Percentiles rank a stretch among this genome's conserved stretches.
These are phyloP conservation scores for Penicillium soppii DNA, from an alignment of 495 filamentous ascomycete species.

Conservation along the genomic window DNA sequence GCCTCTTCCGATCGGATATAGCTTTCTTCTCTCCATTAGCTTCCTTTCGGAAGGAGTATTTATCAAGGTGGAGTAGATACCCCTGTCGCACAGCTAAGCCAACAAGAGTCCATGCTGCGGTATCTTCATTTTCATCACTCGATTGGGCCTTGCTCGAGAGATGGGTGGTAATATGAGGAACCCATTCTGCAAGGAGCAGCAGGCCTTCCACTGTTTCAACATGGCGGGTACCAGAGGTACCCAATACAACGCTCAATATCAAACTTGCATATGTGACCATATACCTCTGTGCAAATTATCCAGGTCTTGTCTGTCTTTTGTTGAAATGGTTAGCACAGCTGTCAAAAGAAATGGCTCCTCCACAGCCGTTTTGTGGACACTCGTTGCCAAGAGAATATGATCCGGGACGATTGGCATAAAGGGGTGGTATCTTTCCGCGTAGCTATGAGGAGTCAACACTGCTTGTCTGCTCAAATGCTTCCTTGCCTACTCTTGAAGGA, in stretches of 20 bases:
- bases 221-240: too few relatives aligned
- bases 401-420: not conserved
- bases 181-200: conserved; percentile 3
- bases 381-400: not conserved
- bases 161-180: conserved; percentile 3
- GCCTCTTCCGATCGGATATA: not conserved
- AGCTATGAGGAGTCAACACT: not conserved
- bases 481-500: too few relatives aligned
- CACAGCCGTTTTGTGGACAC: not conserved
- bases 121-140: too few relatives aligned
- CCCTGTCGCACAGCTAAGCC: conserved; percentile 3
- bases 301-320: too few relatives aligned
- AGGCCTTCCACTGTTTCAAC: conserved; percentile 4
- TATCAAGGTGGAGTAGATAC: conserved; percentile 6
- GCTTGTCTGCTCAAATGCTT: too few relatives aligned
- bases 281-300: too few relatives aligned
- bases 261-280: too few relatives aligned
- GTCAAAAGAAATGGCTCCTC: conserved; percentile 2
- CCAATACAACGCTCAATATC: too few relatives aligned
- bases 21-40: not conserved
- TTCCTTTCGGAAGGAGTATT: conserved; percentile 1
- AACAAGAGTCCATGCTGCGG: conserved; percentile 6
- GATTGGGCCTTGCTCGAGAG: too few relatives aligned
- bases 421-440: conserved; percentile 2
- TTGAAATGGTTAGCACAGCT: conserved; percentile 1